Percentiles rank a stretch among this genome's conserved stretches.
These are phyloP conservation scores for Musa balbisiana DNA, from an alignment of 202 grass and related monocot species.

Conservation along the genomic window DNA sequence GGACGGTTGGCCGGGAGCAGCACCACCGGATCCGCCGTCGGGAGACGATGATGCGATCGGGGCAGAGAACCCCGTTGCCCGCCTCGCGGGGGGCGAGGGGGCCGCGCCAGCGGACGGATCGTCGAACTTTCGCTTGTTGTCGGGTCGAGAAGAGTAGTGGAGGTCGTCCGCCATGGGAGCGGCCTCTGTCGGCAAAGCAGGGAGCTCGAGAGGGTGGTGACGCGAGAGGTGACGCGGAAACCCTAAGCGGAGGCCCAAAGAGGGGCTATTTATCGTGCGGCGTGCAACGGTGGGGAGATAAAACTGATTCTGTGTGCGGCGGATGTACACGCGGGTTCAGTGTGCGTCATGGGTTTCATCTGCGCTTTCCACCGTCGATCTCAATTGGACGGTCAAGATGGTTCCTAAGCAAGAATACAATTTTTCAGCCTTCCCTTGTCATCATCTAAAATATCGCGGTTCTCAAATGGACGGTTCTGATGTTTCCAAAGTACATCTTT, in stretches of 20 bases:
- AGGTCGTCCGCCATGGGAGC: conserved; percentile 65
- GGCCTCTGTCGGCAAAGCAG: not conserved
- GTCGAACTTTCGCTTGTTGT: conserved; percentile 81
- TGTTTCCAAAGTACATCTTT: too few species aligned
- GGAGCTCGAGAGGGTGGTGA: not conserved
- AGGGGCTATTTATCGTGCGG: not conserved
- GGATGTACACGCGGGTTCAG: too few species aligned
- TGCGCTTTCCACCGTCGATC: too few species aligned
- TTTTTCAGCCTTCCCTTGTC: too few species aligned
- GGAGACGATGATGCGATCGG: conserved; percentile 34
- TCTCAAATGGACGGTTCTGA: too few species aligned
- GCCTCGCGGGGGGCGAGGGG: conserved; percentile 20
- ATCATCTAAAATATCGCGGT: too few species aligned
- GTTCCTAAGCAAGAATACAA: too few species aligned
- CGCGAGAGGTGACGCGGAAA: conserved; percentile 8
- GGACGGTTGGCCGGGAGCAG: conserved; percentile 17
- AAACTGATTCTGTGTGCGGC: too few species aligned
- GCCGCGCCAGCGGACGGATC: conserved; percentile 38
- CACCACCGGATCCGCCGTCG: not conserved
- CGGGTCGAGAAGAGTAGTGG: conserved; percentile 43
- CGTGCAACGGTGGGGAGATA: not conserved
- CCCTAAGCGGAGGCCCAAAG: conserved; percentile 21
- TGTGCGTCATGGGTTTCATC: too few species aligned
- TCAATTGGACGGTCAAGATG: too few species aligned
- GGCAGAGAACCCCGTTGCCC: conserved; percentile 70